These are phyloP conservation scores for Nectriaceae sp. DNA, from an alignment of 2,329 filamentous ascomycete species.

Conservation along the genomic window DNA sequence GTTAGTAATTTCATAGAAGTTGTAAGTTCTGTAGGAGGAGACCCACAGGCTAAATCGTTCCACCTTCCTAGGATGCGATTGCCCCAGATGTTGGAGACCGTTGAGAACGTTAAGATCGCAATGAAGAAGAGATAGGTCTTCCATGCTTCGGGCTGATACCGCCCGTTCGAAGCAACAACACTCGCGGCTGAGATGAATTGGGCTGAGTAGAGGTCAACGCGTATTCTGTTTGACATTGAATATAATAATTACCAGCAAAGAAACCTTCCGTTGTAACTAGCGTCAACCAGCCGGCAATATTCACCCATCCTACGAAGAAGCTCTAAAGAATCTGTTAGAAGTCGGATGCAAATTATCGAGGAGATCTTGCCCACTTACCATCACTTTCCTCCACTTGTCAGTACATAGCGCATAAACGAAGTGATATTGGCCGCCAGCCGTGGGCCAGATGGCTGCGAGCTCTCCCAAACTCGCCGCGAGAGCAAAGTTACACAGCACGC, in stretches of 20 bases:
- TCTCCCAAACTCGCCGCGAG: constrained; percentile 45
- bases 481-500: constrained; percentile 45
- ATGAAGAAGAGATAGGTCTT: constrained; percentile 47
- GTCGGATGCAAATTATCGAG: accelerated
- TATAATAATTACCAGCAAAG: constrained; percentile 46
- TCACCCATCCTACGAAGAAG: constrained; percentile 47
- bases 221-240: too few relatives aligned
- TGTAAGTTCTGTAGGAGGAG: neutral
- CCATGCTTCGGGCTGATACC: constrained; percentile 39
- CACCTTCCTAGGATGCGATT: constrained; percentile 43
- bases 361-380: constrained; percentile 26
- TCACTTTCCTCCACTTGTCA: constrained; percentile 38
- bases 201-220: constrained; percentile 29
- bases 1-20: too few relatives aligned
- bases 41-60: constrained; percentile 43
- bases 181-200: constrained; percentile 46
- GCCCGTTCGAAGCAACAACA: constrained; percentile 40
- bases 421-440: constrained; percentile 49
- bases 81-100: constrained; percentile 41
- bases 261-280: constrained; percentile 45
- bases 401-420: constrained; percentile 44
- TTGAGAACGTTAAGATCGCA: constrained; percentile 16
- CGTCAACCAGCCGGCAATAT: constrained; percentile 48
- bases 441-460: constrained; percentile 46
- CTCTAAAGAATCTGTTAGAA: constrained; percentile 28